Base-by-base conservation (phyloP, 208 protist genomes). In the Balamuthia mandrillaris region DNA sequence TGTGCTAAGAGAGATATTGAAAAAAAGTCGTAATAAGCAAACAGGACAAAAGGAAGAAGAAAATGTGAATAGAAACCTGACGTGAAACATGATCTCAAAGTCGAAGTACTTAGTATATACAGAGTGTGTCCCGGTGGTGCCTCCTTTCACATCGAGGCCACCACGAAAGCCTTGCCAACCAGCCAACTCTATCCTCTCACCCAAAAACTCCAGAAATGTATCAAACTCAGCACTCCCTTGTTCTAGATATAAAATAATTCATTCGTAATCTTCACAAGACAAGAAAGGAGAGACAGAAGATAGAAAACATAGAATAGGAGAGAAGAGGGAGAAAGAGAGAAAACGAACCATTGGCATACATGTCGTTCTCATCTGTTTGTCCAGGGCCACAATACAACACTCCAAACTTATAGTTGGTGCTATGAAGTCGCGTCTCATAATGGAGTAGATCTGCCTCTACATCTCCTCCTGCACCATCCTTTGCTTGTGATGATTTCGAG, bases 321-420 rank as follows among this genome's bases (percentile, higher is more conserved):
- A n/a, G n/a, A n/a, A n/a, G n/a, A n/a, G n/a, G n/a, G n/a, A n/a
- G n/a, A n/a, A n/a, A n/a, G n/a, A n/a, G n/a, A n/a, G n/a, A n/a
- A n/a, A n/a, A n/a, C n/a, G n/a, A n/a, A 75, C 65, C 65, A 47
- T 75, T 75, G 65, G 65, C 65, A 75, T 56, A 56, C 70, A 79
- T 79, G 4, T 79, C 49, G 70, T 79, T 79, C 70, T 79, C 70
- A 24, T 58, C 42, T n/a, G 70, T 79, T 31, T 79, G 70, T 35
- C 61, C 56, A 4, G 16, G n/a, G 3, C 41, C 68, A 33, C 81
- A 52, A 51, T 90, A 90, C 2, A 90, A 29, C 4, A 90, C 21
- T 49, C 87, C 87, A 68, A 89, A 45, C 41, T 89, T 89, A 49
- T 86, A 84, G 12, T 56, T 77, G 18, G n/a, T 56, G 18, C 18